Base-by-base conservation (phyloP, 1,139 yeast genomes). In the Casaregolazyma lundiana region DNA sequence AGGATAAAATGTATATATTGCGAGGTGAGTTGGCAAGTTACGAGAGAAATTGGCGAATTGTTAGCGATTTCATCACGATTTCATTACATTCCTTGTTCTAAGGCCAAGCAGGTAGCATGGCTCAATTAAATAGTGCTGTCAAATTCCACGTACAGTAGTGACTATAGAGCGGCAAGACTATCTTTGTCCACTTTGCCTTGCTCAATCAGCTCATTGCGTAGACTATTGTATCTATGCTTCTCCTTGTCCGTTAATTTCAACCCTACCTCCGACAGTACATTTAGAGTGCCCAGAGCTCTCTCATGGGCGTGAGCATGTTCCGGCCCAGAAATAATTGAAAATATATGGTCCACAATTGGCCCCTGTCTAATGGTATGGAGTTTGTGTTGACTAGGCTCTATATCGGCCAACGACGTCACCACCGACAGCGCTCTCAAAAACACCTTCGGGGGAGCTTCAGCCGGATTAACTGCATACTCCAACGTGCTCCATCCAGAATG, bases 401-500 rank as follows among this genome's bases (percentile, higher is more conserved):
- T 76, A 16, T 80, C 75, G 22, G 79, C 62, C 4, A 79, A 61
- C 4, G 84, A 74, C 3, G 79, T 76, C 13, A 79, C 57, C 43
- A 80, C 61, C 2, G 82, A 76, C 44, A 80, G 66, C 4, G 71
- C 57, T 57, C 85, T 66, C 47, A 78, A 64, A 47, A 71, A 65
- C 41, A 72, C 58, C 57, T 76, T 78, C 38, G 67, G 38, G 18
- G 43, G 43, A 63, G 40, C 55, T 48, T 41, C 50, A 44, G 52
- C 53, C 44, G 51, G 47, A 24, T 65, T 47, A 26, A 45, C 20
- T 1, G 63, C 47, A 7, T 41, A 50, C 7, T 63, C 58, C 13
- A 78, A 56, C 11, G 68, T 48, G 2, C 70, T 66, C 84, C 95
- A 83, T n/a, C 97, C 97, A 22, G 75, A 64, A 7, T 67, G 57